Conservation (phyloP, 306 rosid genomes). For the Amphicarpaea edgeworthii region DNA sequence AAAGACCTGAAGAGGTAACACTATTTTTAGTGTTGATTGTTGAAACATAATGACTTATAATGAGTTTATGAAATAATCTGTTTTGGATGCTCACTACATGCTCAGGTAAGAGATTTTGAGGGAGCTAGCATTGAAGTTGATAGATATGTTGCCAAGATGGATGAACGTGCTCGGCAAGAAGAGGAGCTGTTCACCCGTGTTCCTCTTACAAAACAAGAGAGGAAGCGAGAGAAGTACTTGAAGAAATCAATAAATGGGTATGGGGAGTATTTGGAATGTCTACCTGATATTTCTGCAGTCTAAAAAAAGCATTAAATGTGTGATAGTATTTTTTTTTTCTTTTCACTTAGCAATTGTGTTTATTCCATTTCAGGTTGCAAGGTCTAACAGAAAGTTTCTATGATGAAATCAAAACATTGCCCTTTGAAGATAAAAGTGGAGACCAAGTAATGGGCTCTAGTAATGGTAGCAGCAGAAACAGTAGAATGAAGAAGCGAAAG, state of each 20-base stretch:
- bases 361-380: slow-evolving; percentile 65
- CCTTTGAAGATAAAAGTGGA: slow-evolving; percentile 61
- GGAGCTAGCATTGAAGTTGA: slow-evolving; percentile 77
- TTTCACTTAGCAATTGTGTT: slow-evolving; percentile 27
- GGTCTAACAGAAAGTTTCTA: slow-evolving; percentile 82
- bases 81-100: slow-evolving; percentile 41
- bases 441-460: slow-evolving; percentile 52
- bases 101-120: slow-evolving; percentile 68
- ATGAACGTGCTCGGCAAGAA: slow-evolving; percentile 76
- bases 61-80: slow-evolving; percentile 28
- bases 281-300: slow-evolving; percentile 5
- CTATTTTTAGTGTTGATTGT: slow-evolving; percentile 28
- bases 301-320: slow-evolving; percentile 8
- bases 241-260: slow-evolving; percentile 89
- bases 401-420: slow-evolving; percentile 78
- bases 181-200: slow-evolving; percentile 83
- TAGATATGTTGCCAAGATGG: slow-evolving; percentile 64
- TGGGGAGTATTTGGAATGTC: slow-evolving; percentile 21
- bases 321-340: not conserved
- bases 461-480: slow-evolving; percentile 55
- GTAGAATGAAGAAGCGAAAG: slow-evolving; percentile 73
- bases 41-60: slow-evolving; percentile 17
- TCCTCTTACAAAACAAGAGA: slow-evolving; percentile 79
- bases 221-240: slow-evolving; percentile 72
- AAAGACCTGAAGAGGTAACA: slow-evolving; percentile 89